Percentiles rank a stretch among this genome's conserved stretches.
Evolutionary conservation across 805 yeast genomes (phyloP).

Genomic region (Candida vaughaniae): DNA sequence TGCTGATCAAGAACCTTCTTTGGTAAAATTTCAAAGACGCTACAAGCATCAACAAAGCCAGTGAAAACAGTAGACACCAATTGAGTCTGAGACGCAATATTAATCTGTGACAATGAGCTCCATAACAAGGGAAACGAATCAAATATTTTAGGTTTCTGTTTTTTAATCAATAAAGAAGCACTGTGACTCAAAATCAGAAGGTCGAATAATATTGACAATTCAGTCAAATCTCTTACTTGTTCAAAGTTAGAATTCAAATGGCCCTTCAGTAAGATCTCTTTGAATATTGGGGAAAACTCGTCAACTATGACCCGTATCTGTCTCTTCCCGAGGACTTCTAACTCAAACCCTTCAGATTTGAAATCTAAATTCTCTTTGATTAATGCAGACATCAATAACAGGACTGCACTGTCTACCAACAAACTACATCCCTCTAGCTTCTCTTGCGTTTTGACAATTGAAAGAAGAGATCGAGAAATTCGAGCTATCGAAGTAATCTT

Average conservation of each 20-base stretch:
- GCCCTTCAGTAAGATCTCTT: too few species aligned
- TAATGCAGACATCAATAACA: slow-evolving; percentile 12
- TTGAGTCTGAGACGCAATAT: slow-evolving; percentile 1
- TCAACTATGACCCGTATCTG: slow-evolving; percentile 52
- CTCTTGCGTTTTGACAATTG: neutral
- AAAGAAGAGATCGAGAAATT: slow-evolving; percentile 3
- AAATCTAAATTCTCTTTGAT: slow-evolving; percentile 16
- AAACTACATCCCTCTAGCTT: neutral
- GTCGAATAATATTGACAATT: slow-evolving; percentile 38
- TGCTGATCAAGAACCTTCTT: slow-evolving; percentile 10
- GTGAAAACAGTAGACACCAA: slow-evolving; percentile 1
- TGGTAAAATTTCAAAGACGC: slow-evolving; percentile 7
- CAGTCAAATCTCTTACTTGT: neutral
- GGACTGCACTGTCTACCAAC: slow-evolving; percentile 3
- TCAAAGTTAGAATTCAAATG: neutral
- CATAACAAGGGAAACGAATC: slow-evolving; percentile 35
- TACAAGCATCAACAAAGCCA: slow-evolving; percentile 5
- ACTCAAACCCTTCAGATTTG: slow-evolving; percentile 11
- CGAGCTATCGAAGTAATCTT: slow-evolving; percentile 3
- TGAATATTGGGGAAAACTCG: slow-evolving; percentile 30
- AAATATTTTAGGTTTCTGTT: slow-evolving; percentile 25
- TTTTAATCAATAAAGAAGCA: slow-evolving; percentile 18
- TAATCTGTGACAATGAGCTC: slow-evolving; percentile 12
- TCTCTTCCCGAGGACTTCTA: slow-evolving; percentile 29
- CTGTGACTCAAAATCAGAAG: slow-evolving; percentile 35